Percentiles rank a stretch among this genome's conserved stretches.
Conservation (phyloP, 1,284 basidiomycete species). For the Porphyrellus sp. region DNA sequence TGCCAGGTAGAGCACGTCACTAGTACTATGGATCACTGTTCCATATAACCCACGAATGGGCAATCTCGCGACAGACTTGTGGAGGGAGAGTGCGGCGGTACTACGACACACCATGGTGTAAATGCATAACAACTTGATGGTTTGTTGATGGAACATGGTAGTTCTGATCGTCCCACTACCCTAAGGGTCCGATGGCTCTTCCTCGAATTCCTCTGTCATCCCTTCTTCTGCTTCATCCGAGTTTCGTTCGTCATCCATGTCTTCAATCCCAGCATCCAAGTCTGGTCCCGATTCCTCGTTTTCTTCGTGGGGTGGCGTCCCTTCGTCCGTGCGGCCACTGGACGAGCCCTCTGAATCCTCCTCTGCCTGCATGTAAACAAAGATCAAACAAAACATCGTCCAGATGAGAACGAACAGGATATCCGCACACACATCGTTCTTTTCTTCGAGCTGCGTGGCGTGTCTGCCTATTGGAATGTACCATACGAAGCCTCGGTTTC, state of each 20-base stretch:
- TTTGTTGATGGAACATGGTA: too few species aligned
- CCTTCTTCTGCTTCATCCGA: slow-evolving; percentile 31
- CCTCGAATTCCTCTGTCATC: slow-evolving; percentile 31
- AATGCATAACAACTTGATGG: not conserved
- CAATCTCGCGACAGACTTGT: not conserved
- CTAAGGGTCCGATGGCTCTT: slow-evolving; percentile 29
- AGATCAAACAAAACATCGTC: slow-evolving; percentile 1
- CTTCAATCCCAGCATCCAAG: slow-evolving; percentile 69
- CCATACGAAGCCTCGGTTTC: slow-evolving; percentile 63
- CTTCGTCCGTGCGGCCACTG: slow-evolving; percentile 39
- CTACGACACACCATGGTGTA: not conserved
- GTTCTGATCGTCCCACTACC: not conserved
- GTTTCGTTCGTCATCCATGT: slow-evolving; percentile 57
- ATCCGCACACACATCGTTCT: slow-evolving; percentile 63
- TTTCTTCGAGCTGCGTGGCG: slow-evolving; percentile 74
- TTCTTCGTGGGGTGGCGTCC: slow-evolving; percentile 49
- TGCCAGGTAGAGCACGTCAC: not conserved
- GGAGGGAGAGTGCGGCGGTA: not conserved
- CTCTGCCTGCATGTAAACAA: slow-evolving; percentile 38
- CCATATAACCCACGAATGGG: slow-evolving; percentile 1
- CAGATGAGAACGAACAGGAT: not conserved
- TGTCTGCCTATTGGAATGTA: slow-evolving; percentile 70
- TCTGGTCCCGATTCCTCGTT: slow-evolving; percentile 58
- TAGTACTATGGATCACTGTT: not conserved
- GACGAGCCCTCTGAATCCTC: slow-evolving; percentile 40